phyloP scores from a whole-genome alignment of 1,284 basidiomycete species.

The Schizophyllum amplum region DNA sequence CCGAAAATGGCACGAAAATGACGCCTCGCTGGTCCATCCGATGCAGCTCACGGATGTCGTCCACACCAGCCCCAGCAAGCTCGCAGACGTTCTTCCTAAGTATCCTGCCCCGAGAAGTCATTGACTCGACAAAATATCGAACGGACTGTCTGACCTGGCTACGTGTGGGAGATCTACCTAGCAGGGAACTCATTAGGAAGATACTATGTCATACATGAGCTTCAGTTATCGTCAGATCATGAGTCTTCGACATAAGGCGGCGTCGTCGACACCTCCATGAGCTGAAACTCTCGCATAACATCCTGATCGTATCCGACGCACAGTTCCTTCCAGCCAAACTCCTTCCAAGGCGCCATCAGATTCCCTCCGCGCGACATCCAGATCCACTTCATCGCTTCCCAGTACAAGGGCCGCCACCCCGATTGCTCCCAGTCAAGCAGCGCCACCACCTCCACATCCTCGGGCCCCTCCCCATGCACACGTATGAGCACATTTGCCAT shows the following conservation, averaged over 20 bases:
- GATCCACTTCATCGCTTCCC: slow-evolving; percentile 2
- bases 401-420: slow-evolving; percentile 9
- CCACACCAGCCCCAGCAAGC: no score
- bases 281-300: background rate
- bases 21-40: no score
- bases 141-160: no score
- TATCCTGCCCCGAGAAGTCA: no score
- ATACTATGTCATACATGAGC: no score
- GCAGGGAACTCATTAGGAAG: no score
- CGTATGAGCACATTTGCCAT: slow-evolving; percentile 5
- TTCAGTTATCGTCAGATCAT: no score
- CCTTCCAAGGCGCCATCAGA: background rate
- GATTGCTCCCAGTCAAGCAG: slow-evolving; percentile 11
- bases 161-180: no score
- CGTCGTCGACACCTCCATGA: background rate
- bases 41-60: no score
- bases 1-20: no score
- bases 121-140: no score
- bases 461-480: slow-evolving; percentile 2
- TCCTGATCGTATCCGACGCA: background rate
- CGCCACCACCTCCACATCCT: slow-evolving; percentile 3
- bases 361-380: background rate
- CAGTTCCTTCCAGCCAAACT: background rate
- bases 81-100: no score
- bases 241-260: background rate